A percentile compares a stretch with the other conserved stretches of the same genome.
Evolutionary conservation across 805 yeast genomes (phyloP).

Genomic region (Wickerhamiella qilinensis): DNA sequence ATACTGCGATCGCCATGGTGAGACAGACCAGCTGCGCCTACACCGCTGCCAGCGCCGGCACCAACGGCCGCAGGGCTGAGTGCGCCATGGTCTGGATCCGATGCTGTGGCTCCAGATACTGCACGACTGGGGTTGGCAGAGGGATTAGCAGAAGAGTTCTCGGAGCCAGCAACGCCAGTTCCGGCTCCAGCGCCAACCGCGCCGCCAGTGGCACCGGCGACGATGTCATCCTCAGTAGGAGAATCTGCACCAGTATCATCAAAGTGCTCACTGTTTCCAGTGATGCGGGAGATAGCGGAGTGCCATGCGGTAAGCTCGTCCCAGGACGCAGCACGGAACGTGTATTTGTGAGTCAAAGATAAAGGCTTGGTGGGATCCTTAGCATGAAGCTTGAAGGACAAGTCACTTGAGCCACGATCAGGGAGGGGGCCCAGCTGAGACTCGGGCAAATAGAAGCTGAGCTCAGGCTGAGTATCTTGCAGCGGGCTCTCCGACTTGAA

Average conservation of each 20-base stretch:
- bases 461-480: constrained; percentile 29
- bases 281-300: constrained; percentile 19
- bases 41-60: too few relatives aligned
- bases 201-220: not conserved
- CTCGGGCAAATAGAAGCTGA: constrained; percentile 32
- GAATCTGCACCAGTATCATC: not conserved
- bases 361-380: constrained; percentile 23
- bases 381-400: constrained; percentile 28
- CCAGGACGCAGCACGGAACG: constrained; percentile 29
- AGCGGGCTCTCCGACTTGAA: constrained; percentile 29
- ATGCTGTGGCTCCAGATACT: too few relatives aligned
- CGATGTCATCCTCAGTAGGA: not conserved
- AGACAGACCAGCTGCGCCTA: too few relatives aligned
- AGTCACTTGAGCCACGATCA: constrained; percentile 19
- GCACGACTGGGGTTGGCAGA: not conserved
- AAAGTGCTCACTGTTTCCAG: not conserved
- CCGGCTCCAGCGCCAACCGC: not conserved
- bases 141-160: not conserved
- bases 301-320: constrained; percentile 34
- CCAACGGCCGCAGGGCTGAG: too few relatives aligned
- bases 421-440: constrained; percentile 25
- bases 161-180: constrained; percentile 1
- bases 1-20: too few relatives aligned
- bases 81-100: too few relatives aligned
- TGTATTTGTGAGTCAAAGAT: constrained; percentile 20